Evolutionary conservation across 768 basidiomycete genomes (phyloP), one percentile per base, ranked within the genome.

Genomic region (Tricholoma sp.): DNA sequence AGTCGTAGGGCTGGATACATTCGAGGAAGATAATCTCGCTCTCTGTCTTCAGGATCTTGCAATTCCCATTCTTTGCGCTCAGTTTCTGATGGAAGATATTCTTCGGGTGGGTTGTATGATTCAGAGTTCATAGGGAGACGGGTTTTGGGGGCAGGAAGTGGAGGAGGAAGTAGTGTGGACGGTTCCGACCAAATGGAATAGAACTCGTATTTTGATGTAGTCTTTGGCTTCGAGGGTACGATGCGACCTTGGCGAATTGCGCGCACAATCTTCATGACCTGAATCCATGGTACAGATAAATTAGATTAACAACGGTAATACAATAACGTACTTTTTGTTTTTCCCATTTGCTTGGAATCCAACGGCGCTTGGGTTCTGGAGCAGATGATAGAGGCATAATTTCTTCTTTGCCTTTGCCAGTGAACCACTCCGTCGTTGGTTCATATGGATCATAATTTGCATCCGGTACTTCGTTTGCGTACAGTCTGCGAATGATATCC

Each of bases 231-330:
- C 60, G 89, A 86, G 29, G 94, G 91, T 6, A 94, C 67, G 61
- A 99, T 99, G 43, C 91, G 88, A 32, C 97, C 97, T 77, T 94
- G 88, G 8, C 97, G 86, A 66, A 99, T 98, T 4, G 96, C 96
- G 49, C 95, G 94, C 59, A 99, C 95, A 59, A 98, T 98, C 82
- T 98, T 99, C 93, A 99, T 95, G 63, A 99, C 85, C 95, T 97
- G 62, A 29, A 50, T 27, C 8, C 7, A 31, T 11, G 4, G 2
- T 55, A 52, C 45, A 39, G 19, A 64, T 52, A 49, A 56, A 22
- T n/a, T 41, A 37, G 52, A 34, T 10, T 27, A 31, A 49, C 32
- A 37, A 60, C 21, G 24, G 39, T 31, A 22, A 50, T 32, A 14
- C n/a, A 31, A 41, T 4, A 39, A 57, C 69, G 54, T 65, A 93